Conservation (phyloP, 805 yeast genomes). For the Ogataea methanolica region DNA sequence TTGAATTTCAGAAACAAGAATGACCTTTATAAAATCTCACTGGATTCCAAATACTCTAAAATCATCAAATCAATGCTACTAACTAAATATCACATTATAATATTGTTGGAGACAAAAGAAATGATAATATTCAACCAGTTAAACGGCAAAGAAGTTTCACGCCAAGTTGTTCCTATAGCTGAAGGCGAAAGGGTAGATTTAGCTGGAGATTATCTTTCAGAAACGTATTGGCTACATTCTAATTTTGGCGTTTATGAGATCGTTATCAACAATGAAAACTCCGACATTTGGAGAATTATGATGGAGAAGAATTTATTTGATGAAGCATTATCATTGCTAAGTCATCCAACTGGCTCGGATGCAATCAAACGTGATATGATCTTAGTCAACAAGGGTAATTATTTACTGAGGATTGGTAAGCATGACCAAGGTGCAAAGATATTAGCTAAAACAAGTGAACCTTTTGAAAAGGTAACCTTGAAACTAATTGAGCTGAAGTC, state of each 20-base stretch:
- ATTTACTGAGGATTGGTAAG: slow-evolving; percentile 30
- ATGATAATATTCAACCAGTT: slow-evolving; percentile 46
- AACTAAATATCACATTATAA: slow-evolving; percentile 50
- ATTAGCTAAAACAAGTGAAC: slow-evolving; percentile 58
- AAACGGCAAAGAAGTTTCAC: slow-evolving; percentile 40
- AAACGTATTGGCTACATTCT: slow-evolving; percentile 78
- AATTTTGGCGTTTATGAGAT: slow-evolving; percentile 62
- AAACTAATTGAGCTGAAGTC: slow-evolving; percentile 42
- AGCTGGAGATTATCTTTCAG: slow-evolving; percentile 41
- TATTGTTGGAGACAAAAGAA: slow-evolving; percentile 38
- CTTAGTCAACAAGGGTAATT: slow-evolving; percentile 49
- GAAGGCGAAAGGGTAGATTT: slow-evolving; percentile 41
- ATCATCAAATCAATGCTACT: slow-evolving; percentile 36
- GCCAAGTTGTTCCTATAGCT: slow-evolving; percentile 27
- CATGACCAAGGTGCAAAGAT: slow-evolving; percentile 45
- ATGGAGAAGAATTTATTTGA: slow-evolving; percentile 52
- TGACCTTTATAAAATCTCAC: slow-evolving; percentile 12
- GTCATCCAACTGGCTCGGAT: slow-evolving; percentile 30
- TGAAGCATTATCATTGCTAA: slow-evolving; percentile 50
- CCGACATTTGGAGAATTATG: slow-evolving; percentile 69
- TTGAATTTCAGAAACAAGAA: slow-evolving; percentile 17
- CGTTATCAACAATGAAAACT: slow-evolving; percentile 60
- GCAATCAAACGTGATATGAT: slow-evolving; percentile 43
- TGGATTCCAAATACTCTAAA: slow-evolving; percentile 7
- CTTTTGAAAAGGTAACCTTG: slow-evolving; percentile 67